A percentile compares a stretch with the other conserved stretches of the same genome.
These are phyloP conservation scores for Suillus clintonianus DNA, from an alignment of 768 basidiomycete species.

Conservation along the genomic window DNA sequence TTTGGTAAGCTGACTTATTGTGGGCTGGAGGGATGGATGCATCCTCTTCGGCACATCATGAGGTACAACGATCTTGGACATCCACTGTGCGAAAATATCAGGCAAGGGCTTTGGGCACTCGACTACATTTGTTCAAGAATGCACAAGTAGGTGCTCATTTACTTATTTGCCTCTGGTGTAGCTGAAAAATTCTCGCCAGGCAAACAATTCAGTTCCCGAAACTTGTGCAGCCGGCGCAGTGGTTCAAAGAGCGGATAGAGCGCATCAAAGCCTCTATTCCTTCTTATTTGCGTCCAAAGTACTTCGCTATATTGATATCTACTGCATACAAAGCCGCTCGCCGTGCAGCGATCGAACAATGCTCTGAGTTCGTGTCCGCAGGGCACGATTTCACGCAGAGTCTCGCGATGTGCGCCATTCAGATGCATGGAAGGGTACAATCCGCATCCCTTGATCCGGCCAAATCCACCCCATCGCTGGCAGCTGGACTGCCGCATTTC, in stretches of 20 bases:
- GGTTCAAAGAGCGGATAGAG: constrained; percentile 90
- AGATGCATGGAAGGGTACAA: constrained; percentile 89
- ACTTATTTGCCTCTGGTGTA: constrained; percentile 9
- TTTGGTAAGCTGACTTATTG: constrained; percentile 83
- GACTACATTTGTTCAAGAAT: constrained; percentile 82
- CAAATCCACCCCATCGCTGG: constrained; percentile 74
- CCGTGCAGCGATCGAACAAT: constrained; percentile 79
- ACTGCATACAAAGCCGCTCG: constrained; percentile 93
- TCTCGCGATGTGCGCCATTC: constrained; percentile 80
- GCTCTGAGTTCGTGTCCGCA: constrained; percentile 79
- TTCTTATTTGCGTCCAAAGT: constrained; percentile 91
- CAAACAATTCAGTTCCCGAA: constrained; percentile 65
- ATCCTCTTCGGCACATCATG: constrained; percentile 81
- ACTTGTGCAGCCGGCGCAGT: constrained; percentile 69
- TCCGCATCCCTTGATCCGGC: constrained; percentile 86
- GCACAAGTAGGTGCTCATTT: constrained; percentile 53
- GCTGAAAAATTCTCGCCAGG: constrained; percentile 35
- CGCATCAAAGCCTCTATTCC: constrained; percentile 73
- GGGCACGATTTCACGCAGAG: constrained; percentile 91
- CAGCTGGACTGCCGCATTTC: constrained; percentile 96
- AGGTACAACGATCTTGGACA: constrained; percentile 92
- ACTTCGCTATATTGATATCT: constrained; percentile 89
- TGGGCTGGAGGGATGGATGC: constrained; percentile 98
- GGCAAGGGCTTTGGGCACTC: constrained; percentile 89
- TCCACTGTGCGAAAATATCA: constrained; percentile 82